Conservation (phyloP, 495 filamentous ascomycete genomes). For the Evernia prunastri region DNA sequence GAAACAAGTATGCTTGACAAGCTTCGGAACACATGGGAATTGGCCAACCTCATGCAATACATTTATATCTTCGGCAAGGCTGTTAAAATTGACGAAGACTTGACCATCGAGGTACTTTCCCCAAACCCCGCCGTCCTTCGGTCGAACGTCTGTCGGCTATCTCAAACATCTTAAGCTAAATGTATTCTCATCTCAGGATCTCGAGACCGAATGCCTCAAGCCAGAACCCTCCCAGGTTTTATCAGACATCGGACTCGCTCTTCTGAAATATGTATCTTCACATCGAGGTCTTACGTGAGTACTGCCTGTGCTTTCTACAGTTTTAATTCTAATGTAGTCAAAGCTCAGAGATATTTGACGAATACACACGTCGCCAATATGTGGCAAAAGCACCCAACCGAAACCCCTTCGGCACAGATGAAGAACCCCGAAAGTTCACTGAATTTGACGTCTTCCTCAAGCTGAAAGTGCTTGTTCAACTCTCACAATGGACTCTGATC, state of each 20-base stretch:
- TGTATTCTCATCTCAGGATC: slow-evolving; percentile 50
- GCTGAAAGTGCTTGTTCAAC: slow-evolving; percentile 81
- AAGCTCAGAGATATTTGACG: slow-evolving; percentile 85
- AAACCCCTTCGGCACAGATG: slow-evolving; percentile 83
- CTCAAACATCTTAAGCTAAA: slow-evolving; percentile 1
- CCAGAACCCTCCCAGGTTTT: slow-evolving; percentile 64
- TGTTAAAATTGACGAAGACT: slow-evolving; percentile 79
- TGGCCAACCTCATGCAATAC: slow-evolving; percentile 90
- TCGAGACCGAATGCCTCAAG: slow-evolving; percentile 83
- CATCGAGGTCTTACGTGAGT: slow-evolving; percentile 85
- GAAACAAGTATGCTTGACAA: slow-evolving; percentile 52
- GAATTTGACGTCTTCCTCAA: slow-evolving; percentile 82
- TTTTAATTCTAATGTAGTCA: slow-evolving; percentile 2
- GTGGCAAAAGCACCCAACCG: slow-evolving; percentile 67
- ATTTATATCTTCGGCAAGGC: slow-evolving; percentile 81
- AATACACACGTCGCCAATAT: slow-evolving; percentile 89
- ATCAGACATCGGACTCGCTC: slow-evolving; percentile 72
- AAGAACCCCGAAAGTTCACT: slow-evolving; percentile 62
- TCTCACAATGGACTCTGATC: slow-evolving; percentile 84
- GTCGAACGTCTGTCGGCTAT: neutral
- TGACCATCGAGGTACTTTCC: slow-evolving; percentile 72
- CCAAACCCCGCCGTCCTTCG: neutral
- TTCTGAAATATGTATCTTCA: slow-evolving; percentile 90
- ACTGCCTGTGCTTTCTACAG: slow-evolving; percentile 1
- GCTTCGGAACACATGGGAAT: slow-evolving; percentile 88